Evolutionary conservation across 352 stramenopile genomes (phyloP), one percentile per base, ranked within the genome.

Genomic region (Elongisporangium senticosum): DNA sequence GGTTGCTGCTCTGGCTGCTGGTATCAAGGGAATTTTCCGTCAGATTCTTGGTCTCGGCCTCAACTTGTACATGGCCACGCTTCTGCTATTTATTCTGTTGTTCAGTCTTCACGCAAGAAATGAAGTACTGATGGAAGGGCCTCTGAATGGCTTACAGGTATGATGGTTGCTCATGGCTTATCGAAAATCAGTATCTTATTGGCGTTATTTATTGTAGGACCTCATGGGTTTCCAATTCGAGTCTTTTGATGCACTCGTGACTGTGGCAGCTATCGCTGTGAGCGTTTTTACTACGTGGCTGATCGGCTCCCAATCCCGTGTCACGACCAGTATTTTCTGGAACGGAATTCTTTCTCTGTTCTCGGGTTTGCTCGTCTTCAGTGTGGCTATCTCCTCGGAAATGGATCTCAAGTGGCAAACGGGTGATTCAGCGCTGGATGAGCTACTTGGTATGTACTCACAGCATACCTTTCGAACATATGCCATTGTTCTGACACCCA

Each of bases 51-150:
- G 75, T n/a, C 58, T 92, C 21, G 72, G 61, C 26, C 64, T 90
- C 37, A 75, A 74, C 50, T 55, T 67, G 17, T 73, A 77, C 63
- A 81, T 87, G 68, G 69, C 63, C 13, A 53, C 61, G 33, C 67
- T 73, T 49, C 55, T 90, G 61, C 68, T 92, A 67, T 89, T 89
- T 72, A 77, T 84, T 61, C 58, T 87, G 47, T 61, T 90, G 67
- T 71, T 89, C 72, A 87, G 87, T 79, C 75, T 86, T 65, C 82
- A 92, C 64, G 79, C 78, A 33, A 74, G 87, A 65, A 70, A 82
- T 26, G 69, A 65, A 8, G 67, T 88, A 62, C 65, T 92, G 40
- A 48, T 71, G 19, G 59, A 74, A 48, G 71, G 79, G 0, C 82
- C 82, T 3, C 49, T 81, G 21, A 58, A 57, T 62, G 82, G 79